Base-by-base conservation (phyloP, 108 stramenopile species). In the Epipyxis sp. region DNA sequence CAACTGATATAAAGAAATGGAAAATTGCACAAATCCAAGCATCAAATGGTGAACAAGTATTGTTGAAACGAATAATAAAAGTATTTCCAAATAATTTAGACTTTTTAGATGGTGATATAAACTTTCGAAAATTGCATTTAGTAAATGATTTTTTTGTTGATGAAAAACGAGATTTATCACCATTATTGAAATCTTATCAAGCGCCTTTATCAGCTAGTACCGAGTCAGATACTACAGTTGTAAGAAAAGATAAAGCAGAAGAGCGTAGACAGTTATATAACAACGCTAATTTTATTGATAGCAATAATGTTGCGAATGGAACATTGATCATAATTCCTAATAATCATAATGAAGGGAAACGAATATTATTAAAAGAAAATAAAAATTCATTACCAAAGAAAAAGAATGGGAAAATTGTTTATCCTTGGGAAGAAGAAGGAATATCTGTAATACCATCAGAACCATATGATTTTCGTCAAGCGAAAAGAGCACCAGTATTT, bases 161-260 rank as follows among this genome's bases (percentile, higher is more conserved):
- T 37, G 61, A 65, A 65, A 65, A 10, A 65, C 61, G 61, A 35
- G 61, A 65, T 65, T 25, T 65, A 3, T 65, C 61, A 32, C 61
- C 61, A 10, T 25, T 65, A 6, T 6, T 37, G 6, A 3, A 3
- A 32, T 74, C 71, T 39, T 37, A 20, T 37, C 65, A 20, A 16
- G 25, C 20, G 20, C 16, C 16, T 57, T 57, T 16, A 25, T 57
- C 25, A 20, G 54, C 54, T 16, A 57, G 54, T 57, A 25, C 16
- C 16, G 54, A 57, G 25, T 3, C 35, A 3, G 34, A 65, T 6
- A 37, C 61, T 16, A 25, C 34, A 10, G 6, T 6, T 35, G 30
- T 6, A 65, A 16, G 61, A 32, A 65, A 65, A 25, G 46, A 50
- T 50, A 50, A 20, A 6, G 20, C 6, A 13, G 13, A 50, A 50